Conservation (phyloP, 306 rosid genomes). For the Pyrus betulifolia region DNA sequence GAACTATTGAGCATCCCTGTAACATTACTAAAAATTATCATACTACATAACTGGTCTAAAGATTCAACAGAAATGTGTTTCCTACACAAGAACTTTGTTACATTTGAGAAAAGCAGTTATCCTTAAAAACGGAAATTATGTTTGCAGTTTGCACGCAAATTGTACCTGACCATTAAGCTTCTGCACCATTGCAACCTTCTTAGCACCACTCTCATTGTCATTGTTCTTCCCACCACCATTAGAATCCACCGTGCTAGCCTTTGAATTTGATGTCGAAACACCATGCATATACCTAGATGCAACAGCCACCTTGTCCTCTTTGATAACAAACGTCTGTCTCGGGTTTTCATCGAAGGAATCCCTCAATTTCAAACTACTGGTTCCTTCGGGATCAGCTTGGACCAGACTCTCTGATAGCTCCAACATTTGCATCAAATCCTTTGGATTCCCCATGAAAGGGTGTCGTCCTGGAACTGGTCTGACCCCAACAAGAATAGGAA, state of each 20-base stretch:
- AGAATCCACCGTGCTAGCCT: conserved; percentile 28
- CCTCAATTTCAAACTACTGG: conserved; percentile 19
- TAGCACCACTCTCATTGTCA: conserved; percentile 51
- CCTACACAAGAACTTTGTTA: background rate
- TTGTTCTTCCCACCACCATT: conserved; percentile 38
- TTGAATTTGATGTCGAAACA: conserved; percentile 40
- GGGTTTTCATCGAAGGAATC: conserved; percentile 30
- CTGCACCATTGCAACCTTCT: conserved; percentile 31
- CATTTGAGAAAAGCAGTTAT: background rate
- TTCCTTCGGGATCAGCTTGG: conserved; percentile 26
- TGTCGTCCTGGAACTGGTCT: conserved; percentile 76
- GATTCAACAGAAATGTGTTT: background rate
- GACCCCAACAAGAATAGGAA: conserved; percentile 67
- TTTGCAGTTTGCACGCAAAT: conserved; percentile 3
- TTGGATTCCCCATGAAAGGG: conserved; percentile 76
- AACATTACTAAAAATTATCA: conserved; percentile 23
- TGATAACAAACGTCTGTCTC: conserved; percentile 65
- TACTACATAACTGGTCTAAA: conserved; percentile 4
- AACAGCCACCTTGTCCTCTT: conserved; percentile 70
- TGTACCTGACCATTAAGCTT: conserved; percentile 82
- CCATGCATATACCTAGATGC: conserved; percentile 92
- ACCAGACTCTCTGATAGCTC: conserved; percentile 46
- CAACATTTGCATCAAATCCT: conserved; percentile 85
- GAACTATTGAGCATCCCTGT: conserved; percentile 38
- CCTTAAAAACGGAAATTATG: background rate